Base-by-base conservation (phyloP, 345 rosid genomes). In the Hypericum androsaemum region DNA sequence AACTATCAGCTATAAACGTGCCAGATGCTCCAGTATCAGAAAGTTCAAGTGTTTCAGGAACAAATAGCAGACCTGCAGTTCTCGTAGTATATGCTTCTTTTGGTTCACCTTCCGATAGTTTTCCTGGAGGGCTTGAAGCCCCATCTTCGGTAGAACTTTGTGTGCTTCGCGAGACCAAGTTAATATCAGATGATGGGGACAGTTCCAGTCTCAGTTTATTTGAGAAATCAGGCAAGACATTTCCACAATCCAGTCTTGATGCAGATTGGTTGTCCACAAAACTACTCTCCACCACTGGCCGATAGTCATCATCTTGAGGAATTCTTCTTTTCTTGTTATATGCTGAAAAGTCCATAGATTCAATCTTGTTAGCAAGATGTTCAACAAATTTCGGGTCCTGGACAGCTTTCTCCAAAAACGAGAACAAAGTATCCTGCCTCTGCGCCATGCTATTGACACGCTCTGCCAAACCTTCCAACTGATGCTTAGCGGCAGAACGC, bases 111-210 rank as follows among this genome's bases (percentile, higher is more conserved):
- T 72, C 89, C 39, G 80, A 75, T 6, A 57, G 54, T 59, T 63
- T 74, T 69, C 69, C 52, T 54, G 61, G 70, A 6, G 86, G 75
- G 68, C 79, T 78, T 4, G 32, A 22, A 10, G 44, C 68, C 45
- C 77, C 80, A 54, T 74, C 83, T 63, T 90, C 96, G 41, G 71
- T 70, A 40, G 95, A 90, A 69, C 98, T 84, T 66, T 87, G 89
- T 6, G 82, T 80, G 64, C 94, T 82, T 35, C 64, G 73, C 37
- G 96, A 84, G 61, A 79, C 73, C 78, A 90, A 68, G 71, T 90
- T 82, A 56, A 87, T 71, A 68, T 87, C 95, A 41, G 96, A 90
- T 0, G 92, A 69, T 13, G 96, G 87, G 12, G 92, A 78, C 37
- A 90, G 76, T 71, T 84, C 96, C 59, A 90, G 77, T 39, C 86